phyloP scores from a whole-genome alignment of 225 moss, liverwort and hornwort species.

The Bryoerythrophyllum caledonicum region DNA sequence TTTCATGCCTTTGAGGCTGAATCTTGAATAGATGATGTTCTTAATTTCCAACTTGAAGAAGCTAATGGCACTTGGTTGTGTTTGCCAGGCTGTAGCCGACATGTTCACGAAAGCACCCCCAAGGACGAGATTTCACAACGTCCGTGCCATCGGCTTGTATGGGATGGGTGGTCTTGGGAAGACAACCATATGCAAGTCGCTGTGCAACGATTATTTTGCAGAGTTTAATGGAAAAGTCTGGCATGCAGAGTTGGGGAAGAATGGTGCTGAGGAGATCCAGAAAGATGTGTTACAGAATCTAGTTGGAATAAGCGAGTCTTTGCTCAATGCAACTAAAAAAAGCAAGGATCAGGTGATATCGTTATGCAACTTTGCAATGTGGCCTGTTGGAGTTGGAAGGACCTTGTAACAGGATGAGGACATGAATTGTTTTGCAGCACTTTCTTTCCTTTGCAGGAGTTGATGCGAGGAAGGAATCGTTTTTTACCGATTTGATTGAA shows the following conservation, averaged over 20 bases:
- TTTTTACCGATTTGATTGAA: neutral
- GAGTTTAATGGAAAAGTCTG: neutral
- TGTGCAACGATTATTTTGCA: neutral
- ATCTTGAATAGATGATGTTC: too few relatives aligned
- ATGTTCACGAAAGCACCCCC: neutral
- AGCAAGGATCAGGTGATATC: neutral
- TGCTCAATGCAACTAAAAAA: neutral
- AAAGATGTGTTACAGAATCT: neutral
- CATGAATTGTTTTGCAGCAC: neutral
- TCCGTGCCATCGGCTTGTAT: neutral
- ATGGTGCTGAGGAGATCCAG: neutral
- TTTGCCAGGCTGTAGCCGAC: neutral
- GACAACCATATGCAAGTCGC: constrained; percentile 11
- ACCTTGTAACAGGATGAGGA: too few relatives aligned
- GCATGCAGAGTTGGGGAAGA: constrained; percentile 6
- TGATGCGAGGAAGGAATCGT: neutral
- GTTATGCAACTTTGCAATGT: neutral
- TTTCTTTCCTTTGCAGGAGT: too few relatives aligned
- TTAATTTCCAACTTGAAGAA: neutral
- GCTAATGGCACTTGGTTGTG: neutral
- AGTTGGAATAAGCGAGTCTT: neutral
- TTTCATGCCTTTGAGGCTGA: too few relatives aligned
- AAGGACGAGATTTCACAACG: neutral
- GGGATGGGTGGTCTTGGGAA: neutral
- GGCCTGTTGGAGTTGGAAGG: neutral